Conservation (phyloP, 192 early-diverging fungal genomes). For the Chytriomyces sp. region DNA sequence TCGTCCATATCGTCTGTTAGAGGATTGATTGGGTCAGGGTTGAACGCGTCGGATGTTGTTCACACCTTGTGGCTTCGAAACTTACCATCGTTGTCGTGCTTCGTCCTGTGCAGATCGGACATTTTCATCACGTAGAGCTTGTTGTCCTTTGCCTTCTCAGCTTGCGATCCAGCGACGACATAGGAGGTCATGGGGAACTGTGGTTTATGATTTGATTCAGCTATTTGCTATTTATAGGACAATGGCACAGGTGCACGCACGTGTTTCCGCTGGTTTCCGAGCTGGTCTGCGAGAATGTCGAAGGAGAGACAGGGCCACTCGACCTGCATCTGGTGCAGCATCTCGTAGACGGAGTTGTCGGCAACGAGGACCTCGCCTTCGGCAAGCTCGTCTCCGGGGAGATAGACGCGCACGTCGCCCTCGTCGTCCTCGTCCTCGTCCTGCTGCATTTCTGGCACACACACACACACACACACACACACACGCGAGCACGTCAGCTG, state of each 20-base stretch:
- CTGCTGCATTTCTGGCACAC: constrained; percentile 23
- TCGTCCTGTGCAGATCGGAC: constrained; percentile 89
- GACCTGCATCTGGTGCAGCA: constrained; percentile 92
- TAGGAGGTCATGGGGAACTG: constrained; percentile 91
- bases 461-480: no score
- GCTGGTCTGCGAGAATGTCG: constrained; percentile 86
- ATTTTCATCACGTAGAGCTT: constrained; percentile 95
- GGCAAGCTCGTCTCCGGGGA: constrained; percentile 85
- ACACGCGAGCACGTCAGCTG: no score
- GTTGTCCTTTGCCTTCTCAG: constrained; percentile 80
- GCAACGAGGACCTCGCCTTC: constrained; percentile 91
- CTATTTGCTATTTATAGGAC: background rate
- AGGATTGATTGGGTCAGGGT: no score
- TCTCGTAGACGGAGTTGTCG: constrained; percentile 93
- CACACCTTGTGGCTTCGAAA: no score
- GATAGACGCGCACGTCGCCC: constrained; percentile 70
- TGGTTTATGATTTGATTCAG: background rate
- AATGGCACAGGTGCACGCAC: constrained; percentile 39
- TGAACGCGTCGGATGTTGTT: no score
- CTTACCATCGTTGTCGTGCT: constrained; percentile 75
- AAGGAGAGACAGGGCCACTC: constrained; percentile 98
- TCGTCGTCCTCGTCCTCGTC: constrained; percentile 64
- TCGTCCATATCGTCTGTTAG: constrained; percentile 54
- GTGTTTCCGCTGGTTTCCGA: constrained; percentile 74
- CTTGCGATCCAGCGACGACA: constrained; percentile 92